Base-by-base conservation (phyloP, 495 filamentous ascomycete genomes). In the Penicillium verhagenii region DNA sequence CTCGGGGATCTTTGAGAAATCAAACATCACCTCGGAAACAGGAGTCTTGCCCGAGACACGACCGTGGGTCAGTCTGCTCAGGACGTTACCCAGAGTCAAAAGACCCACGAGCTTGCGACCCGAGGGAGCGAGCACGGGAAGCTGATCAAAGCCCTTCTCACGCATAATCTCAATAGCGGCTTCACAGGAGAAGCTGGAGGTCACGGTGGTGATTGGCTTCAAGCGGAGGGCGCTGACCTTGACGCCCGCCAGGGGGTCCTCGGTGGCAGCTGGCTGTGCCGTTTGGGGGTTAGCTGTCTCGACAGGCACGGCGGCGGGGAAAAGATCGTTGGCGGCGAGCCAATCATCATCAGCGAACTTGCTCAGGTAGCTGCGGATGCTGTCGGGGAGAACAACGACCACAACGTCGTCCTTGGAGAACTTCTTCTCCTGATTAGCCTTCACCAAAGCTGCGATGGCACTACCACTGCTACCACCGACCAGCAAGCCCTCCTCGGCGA, bases 281-380 rank as follows among this genome's bases (percentile, higher is more conserved):
- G 49, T 16, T 47, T 61, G 55, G 42, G 76, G 75, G 39, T 75
- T 78, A 6, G 75, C 60, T 1, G 9, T 37, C 19, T 78, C 70
- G 6, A 79, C 68, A 21, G 82, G 79, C 9, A 80, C 74, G 8
- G 83, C 71, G 1, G 86, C 71, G 1, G 86, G 79, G 13, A 96
- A 80, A 35, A 97, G 90, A 63, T 91, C 86, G 68, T 97, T 97
- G 43, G 93, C 93, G 46, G 90, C 91, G 45, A 97, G 86, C 95
- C 95, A 97, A 72, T 96, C 91, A 66, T 98, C 94, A 65, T 98
- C 95, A 57, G 92, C 89, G 66, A 98, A 98, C 82, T 99, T 99
- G 72, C 87, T 92, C n/a, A 99, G 84, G 67, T 99, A 99, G 68
- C 90, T 96, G 60, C 94, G 82, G 60, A 99, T 96, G 72, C 91